A percentile compares a stretch with the other conserved stretches of the same genome.
phyloP scores from a whole-genome alignment of 1,284 basidiomycete genomes.

The Apiotrichum sp. region DNA sequence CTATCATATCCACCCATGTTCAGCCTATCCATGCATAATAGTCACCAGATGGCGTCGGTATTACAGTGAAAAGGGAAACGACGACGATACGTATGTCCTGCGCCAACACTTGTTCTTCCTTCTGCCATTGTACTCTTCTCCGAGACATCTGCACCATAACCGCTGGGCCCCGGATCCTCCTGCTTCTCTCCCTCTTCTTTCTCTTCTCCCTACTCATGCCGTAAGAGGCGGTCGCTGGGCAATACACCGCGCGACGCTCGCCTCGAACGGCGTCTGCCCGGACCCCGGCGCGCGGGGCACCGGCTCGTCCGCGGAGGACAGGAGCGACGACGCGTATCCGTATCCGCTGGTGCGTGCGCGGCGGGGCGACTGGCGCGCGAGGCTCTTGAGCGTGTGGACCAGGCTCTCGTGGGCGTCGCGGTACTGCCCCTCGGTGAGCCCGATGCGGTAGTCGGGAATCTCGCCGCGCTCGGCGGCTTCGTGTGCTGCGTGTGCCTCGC shows the following conservation, averaged over 20 bases:
- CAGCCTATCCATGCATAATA: too few species aligned
- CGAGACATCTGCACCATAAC: neutral
- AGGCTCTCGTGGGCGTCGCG: conserved; percentile 38
- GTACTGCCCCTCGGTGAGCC: conserved; percentile 39
- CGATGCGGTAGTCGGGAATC: conserved; percentile 16
- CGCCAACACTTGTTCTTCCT: too few species aligned
- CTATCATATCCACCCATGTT: too few species aligned
- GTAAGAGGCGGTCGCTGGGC: conserved; percentile 26
- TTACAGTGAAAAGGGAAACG: too few species aligned
- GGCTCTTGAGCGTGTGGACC: conserved; percentile 26
- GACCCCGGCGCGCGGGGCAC: neutral
- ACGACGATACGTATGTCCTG: too few species aligned
- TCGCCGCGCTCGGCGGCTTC: conserved; percentile 11
- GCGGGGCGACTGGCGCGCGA: conserved; percentile 6
- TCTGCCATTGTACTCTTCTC: too few species aligned
- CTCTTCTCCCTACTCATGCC: neutral
- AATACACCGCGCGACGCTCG: conserved; percentile 34
- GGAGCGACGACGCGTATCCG: conserved; percentile 3
- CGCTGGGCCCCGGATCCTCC: neutral
- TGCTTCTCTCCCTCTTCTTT: neutral
- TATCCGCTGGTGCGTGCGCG: conserved; percentile 2
- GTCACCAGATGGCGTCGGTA: too few species aligned
- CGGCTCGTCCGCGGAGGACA: conserved; percentile 8
- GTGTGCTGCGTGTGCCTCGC: conserved; percentile 12
- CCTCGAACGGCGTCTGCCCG: conserved; percentile 39